These are phyloP conservation scores for Infundibulicybe gibba DNA, from an alignment of 768 basidiomycete species.

Conservation along the genomic window DNA sequence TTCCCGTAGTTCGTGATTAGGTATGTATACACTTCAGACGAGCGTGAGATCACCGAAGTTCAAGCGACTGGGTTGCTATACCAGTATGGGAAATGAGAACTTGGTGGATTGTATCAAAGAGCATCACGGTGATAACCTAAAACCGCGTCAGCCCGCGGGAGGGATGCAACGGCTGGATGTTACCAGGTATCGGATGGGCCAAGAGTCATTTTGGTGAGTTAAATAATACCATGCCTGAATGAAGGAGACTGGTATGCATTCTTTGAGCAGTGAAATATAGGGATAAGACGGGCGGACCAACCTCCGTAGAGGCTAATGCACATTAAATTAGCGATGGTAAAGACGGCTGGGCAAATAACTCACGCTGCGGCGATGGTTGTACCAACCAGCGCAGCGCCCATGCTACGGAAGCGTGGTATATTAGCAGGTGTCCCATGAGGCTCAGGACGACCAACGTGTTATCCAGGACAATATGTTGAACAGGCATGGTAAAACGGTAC, in stretches of 20 bases:
- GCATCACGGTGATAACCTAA: conserved; percentile 46
- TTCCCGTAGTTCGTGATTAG: conserved; percentile 37
- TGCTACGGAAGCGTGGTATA: conserved; percentile 19
- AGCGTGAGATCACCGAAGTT: neutral
- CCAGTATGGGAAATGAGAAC: conserved; percentile 49
- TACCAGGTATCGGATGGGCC: conserved; percentile 45
- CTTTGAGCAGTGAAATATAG: neutral
- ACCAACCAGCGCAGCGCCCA: conserved; percentile 50
- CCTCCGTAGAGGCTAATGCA: conserved; percentile 46
- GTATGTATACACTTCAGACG: conserved; percentile 41
- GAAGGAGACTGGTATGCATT: conserved; percentile 37
- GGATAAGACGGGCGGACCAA: conserved; percentile 14
- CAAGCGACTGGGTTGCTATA: conserved; percentile 13
- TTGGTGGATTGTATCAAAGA: conserved; percentile 52
- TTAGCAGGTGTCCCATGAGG: neutral
- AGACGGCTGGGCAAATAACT: no score
- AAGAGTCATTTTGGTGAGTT: conserved; percentile 44
- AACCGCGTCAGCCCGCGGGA: neutral
- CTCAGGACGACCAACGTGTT: conserved; percentile 11
- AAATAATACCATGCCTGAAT: conserved; percentile 57
- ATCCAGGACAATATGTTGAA: conserved; percentile 10
- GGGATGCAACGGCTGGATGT: neutral
- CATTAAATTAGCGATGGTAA: neutral
- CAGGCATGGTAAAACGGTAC: conserved; percentile 7
- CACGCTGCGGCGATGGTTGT: conserved; percentile 45